A percentile compares a stretch with the other conserved stretches of the same genome.
phyloP scores from a whole-genome alignment of 228 moss, liverwort and hornwort species.

The Sphagnum magellanicum region DNA sequence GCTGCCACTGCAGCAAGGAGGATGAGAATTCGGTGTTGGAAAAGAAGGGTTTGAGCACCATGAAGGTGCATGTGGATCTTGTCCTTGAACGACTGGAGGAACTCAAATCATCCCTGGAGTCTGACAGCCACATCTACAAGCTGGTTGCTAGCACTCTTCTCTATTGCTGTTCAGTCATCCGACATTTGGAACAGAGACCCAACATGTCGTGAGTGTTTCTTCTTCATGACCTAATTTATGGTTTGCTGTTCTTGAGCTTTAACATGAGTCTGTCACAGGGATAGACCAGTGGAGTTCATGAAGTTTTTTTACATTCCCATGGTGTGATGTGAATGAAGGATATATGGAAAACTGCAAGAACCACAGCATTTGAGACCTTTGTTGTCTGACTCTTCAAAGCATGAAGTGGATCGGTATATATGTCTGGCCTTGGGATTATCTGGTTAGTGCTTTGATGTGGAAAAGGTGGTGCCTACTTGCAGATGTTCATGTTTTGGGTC shows the following conservation, averaged over 20 bases:
- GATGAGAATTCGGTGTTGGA: constrained; percentile 13
- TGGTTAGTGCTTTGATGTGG: not conserved
- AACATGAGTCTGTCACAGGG: too few species aligned
- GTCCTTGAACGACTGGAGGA: constrained; percentile 63
- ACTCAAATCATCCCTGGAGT: constrained; percentile 51
- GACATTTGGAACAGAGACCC: constrained; percentile 41
- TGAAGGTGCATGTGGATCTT: constrained; percentile 44
- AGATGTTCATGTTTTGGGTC: constrained; percentile 33
- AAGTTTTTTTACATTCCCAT: too few species aligned
- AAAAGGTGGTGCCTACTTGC: not conserved
- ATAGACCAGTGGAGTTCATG: too few species aligned
- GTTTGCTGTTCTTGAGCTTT: too few species aligned
- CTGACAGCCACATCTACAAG: constrained; percentile 65
- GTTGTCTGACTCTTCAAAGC: too few species aligned
- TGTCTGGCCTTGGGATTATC: too few species aligned
- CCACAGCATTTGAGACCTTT: too few species aligned
- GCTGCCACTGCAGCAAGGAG: constrained; percentile 22
- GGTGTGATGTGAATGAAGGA: too few species aligned
- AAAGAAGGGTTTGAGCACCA: constrained; percentile 27
- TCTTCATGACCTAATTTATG: too few species aligned
- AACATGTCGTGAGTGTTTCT: constrained; percentile 17
- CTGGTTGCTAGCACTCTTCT: constrained; percentile 65
- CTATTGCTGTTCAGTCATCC: constrained; percentile 47
- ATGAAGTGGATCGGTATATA: too few species aligned
- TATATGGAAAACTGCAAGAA: too few species aligned